These are phyloP conservation scores for Mycena sp. DNA, from an alignment of 1,284 basidiomycete species.

Conservation along the genomic window DNA sequence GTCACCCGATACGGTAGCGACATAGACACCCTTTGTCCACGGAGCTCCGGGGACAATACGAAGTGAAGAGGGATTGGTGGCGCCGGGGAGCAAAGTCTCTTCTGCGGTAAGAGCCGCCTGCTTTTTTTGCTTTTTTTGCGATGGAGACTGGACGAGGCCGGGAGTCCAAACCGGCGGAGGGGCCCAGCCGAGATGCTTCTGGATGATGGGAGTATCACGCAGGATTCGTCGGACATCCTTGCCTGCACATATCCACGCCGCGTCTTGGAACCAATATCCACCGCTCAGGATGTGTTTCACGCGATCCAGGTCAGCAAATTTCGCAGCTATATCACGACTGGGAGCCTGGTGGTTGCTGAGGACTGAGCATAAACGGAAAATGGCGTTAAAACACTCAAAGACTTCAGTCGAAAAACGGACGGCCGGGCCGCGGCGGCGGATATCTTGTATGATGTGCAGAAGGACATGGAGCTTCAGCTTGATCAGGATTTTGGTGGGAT, in stretches of 20 bases:
- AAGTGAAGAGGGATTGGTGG: neutral
- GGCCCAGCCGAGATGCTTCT: constrained; percentile 20
- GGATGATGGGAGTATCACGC: constrained; percentile 5
- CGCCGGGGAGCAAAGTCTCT: neutral
- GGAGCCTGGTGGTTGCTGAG: constrained; percentile 48
- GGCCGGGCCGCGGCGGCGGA: constrained; percentile 45
- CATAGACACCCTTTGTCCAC: neutral
- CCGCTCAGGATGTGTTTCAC: constrained; percentile 42
- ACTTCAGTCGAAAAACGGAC: constrained; percentile 44
- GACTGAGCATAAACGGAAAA: constrained; percentile 47
- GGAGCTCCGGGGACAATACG: neutral
- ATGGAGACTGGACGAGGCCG: neutral
- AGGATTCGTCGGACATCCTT: constrained; percentile 11
- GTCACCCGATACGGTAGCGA: neutral
- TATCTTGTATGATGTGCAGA: constrained; percentile 46
- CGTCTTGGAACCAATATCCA: constrained; percentile 39
- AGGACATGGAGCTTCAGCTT: too few relatives aligned
- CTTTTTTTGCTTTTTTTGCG: constrained; percentile 11
- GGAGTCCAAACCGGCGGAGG: constrained; percentile 11
- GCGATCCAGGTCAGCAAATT: constrained; percentile 39
- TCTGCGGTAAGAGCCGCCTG: neutral
- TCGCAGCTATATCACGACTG: constrained; percentile 47
- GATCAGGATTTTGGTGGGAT: constrained; percentile 42
- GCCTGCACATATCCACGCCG: constrained; percentile 32
- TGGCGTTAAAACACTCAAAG: constrained; percentile 48